A percentile compares a stretch with the other conserved stretches of the same genome.
Evolutionary conservation across 306 rosid species (phyloP).

Genomic region (Urtica urens): DNA sequence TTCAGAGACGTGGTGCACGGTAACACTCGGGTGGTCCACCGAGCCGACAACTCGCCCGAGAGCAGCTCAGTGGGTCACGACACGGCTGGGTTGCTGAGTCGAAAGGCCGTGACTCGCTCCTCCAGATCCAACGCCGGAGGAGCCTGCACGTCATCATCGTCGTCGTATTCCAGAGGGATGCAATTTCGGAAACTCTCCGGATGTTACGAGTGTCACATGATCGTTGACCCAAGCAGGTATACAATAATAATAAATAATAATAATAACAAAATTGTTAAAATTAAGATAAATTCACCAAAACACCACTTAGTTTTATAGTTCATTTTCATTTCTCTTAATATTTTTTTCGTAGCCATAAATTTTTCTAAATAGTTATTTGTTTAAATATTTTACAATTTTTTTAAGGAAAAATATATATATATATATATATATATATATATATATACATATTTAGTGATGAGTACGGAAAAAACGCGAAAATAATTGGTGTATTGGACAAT

Average conservation of each 20-base stretch:
- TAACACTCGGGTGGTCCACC: slow-evolving; percentile 66
- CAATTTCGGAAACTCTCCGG: slow-evolving; percentile 92
- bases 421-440: no score
- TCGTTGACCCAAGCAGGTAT: slow-evolving; percentile 86
- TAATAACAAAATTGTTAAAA: no score
- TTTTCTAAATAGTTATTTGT: no score
- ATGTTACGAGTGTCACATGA: slow-evolving; percentile 91
- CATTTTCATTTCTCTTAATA: no score
- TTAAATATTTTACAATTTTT: background rate
- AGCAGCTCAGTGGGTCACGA: slow-evolving; percentile 76
- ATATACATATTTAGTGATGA: background rate
- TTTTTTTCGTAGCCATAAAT: background rate
- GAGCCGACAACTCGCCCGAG: slow-evolving; percentile 87
- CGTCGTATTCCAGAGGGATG: slow-evolving; percentile 50
- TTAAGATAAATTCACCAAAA: no score
- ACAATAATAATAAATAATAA: background rate
- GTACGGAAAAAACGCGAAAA: no score
- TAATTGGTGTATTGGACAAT: no score
- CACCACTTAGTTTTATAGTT: no score
- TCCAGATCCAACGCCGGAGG: slow-evolving; percentile 40
- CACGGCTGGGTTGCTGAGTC: slow-evolving; percentile 32
- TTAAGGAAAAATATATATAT: no score
- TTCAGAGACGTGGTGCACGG: slow-evolving; percentile 80
- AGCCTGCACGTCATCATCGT: slow-evolving; percentile 39
- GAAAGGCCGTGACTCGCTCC: slow-evolving; percentile 31